phyloP scores from a whole-genome alignment of 768 basidiomycete species.

The Coprinopsis strossmayeri region DNA sequence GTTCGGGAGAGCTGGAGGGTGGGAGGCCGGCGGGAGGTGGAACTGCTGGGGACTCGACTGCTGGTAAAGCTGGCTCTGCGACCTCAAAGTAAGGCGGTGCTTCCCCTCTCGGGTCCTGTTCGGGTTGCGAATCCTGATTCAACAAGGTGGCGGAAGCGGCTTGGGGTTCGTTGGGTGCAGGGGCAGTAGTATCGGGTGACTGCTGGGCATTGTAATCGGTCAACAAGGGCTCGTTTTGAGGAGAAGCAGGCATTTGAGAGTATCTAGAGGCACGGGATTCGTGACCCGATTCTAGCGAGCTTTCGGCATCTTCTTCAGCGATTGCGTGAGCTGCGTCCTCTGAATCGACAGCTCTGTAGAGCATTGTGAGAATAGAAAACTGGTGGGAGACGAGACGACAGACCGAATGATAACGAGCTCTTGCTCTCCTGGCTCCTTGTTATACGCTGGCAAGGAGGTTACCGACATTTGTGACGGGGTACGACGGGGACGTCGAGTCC shows the following conservation, averaged over 20 bases:
- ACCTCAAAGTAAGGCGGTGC: constrained; percentile 68
- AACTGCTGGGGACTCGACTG: background rate
- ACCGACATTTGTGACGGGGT: constrained; percentile 82
- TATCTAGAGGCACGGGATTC: constrained; percentile 22
- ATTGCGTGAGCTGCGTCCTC: constrained; percentile 41
- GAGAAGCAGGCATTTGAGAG: constrained; percentile 31
- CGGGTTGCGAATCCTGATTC: constrained; percentile 7
- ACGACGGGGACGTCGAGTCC: constrained; percentile 38
- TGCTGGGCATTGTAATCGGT: constrained; percentile 21
- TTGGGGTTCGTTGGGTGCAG: too few species aligned
- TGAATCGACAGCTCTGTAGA: constrained; percentile 44
- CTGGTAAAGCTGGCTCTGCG: constrained; percentile 18
- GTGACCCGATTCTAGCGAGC: constrained; percentile 23
- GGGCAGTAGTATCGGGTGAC: constrained; percentile 20
- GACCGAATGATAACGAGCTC: constrained; percentile 67
- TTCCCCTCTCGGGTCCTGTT: constrained; percentile 45
- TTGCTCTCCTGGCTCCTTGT: constrained; percentile 78
- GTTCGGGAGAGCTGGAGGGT: constrained; percentile 18
- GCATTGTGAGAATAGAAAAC: background rate
- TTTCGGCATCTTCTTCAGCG: constrained; percentile 30
- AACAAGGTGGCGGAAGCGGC: too few species aligned
- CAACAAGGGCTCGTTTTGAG: constrained; percentile 37
- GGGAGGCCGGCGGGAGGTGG: background rate
- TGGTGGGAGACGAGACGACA: constrained; percentile 9
- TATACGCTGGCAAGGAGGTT: constrained; percentile 69